Conservation (phyloP, 169 alveolate genomes). For the Cryptosporidium canis region DNA sequence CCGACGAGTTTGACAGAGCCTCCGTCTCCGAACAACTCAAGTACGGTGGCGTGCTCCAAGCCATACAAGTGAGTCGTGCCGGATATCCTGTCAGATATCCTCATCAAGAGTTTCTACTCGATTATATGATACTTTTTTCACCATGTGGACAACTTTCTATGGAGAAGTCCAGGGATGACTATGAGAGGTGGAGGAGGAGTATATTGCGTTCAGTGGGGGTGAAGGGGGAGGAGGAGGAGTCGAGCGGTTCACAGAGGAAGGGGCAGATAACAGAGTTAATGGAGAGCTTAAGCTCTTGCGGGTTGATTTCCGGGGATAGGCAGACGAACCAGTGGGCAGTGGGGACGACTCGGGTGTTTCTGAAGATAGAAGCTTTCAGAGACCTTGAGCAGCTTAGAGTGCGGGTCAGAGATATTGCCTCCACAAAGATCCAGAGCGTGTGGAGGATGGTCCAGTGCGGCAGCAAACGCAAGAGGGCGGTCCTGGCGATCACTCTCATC, state of each 20-base stretch:
- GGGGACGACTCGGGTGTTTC: constrained; percentile 38
- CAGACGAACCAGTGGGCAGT: constrained; percentile 27
- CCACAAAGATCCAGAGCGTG: constrained; percentile 75
- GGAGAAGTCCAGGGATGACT: background rate
- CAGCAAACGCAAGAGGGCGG: background rate
- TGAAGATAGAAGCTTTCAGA: constrained; percentile 38
- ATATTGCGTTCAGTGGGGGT: background rate
- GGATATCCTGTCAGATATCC: constrained; percentile 93
- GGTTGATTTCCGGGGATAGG: background rate
- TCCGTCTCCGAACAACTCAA: constrained; percentile 91
- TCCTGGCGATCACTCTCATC: background rate
- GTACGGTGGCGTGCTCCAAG: constrained; percentile 92
- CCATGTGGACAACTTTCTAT: constrained; percentile 19
- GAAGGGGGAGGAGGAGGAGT: background rate
- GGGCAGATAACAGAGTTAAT: constrained; percentile 10
- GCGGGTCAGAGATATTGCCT: constrained; percentile 65
- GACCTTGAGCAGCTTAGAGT: constrained; percentile 47
- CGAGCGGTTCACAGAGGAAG: background rate
- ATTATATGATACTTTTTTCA: constrained; percentile 81
- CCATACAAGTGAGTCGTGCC: constrained; percentile 92
- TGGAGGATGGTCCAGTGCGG: constrained; percentile 52
- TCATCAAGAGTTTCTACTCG: constrained; percentile 86
- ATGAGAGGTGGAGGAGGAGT: background rate
- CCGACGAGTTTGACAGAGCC: constrained; percentile 87
- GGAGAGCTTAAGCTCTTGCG: background rate